Evolutionary conservation across 306 rosid genomes (phyloP).

Genomic region (Morella rubra): DNA sequence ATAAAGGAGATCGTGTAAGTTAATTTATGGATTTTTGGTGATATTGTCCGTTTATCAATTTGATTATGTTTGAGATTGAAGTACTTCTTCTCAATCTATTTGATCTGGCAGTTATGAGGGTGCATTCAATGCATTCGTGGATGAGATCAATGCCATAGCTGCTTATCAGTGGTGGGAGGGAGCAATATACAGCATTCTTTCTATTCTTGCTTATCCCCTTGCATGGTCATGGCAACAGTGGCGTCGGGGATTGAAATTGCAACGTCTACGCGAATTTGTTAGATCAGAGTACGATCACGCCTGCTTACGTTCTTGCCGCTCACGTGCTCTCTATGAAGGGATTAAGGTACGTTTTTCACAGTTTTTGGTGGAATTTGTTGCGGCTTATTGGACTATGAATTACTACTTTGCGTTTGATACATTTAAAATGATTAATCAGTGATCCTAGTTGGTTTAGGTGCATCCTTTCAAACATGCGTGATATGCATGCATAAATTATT

Average conservation of each 20-base stretch:
- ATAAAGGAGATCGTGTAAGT: constrained; percentile 94
- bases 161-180: constrained; percentile 99
- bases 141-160: constrained; percentile 87
- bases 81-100: constrained; percentile 25
- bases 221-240: constrained; percentile 99
- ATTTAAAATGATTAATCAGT: constrained; percentile 8
- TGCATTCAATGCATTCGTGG: constrained; percentile 88
- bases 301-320: constrained; percentile 93
- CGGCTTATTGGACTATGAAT: constrained; percentile 7
- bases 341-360: constrained; percentile 66
- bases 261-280: constrained; percentile 89
- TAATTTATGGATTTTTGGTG: constrained; percentile 18
- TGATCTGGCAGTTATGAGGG: constrained; percentile 74
- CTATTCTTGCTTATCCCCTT: constrained; percentile 79
- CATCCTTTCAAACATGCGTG: not conserved
- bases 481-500: constrained; percentile 1
- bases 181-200: constrained; percentile 73
- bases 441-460: constrained; percentile 20
- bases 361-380: constrained; percentile 4
- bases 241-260: constrained; percentile 84
- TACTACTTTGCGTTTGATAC: not conserved
- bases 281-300: constrained; percentile 96
- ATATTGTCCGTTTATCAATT: not conserved
- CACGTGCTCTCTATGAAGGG: constrained; percentile 98
- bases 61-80: constrained; percentile 22